These are phyloP conservation scores for Fraxinus sp. DNA, from an alignment of 305 asterid species.

Conservation along the genomic window DNA sequence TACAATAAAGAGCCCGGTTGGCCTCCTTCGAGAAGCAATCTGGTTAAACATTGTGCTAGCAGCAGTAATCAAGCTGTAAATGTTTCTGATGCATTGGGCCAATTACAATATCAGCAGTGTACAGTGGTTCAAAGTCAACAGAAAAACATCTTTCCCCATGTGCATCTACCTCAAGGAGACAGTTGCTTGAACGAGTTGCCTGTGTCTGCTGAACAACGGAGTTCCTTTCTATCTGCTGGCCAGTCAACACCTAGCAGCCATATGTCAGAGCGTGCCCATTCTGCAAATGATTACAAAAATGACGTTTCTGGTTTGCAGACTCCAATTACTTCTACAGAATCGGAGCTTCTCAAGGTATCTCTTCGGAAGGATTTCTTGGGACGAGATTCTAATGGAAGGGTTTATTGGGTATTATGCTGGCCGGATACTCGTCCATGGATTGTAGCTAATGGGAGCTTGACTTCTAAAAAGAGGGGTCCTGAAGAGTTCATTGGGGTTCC, in stretches of 20 bases:
- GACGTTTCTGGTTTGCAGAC: conserved; percentile 55
- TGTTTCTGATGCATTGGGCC: conserved; percentile 19
- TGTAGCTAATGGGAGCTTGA: conserved; percentile 53
- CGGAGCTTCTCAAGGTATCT: conserved; percentile 57
- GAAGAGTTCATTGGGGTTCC: conserved; percentile 46
- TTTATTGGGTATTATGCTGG: conserved; percentile 65
- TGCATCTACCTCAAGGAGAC: conserved; percentile 31
- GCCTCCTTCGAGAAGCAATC: conserved; percentile 33
- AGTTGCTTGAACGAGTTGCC: conserved; percentile 35
- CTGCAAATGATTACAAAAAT: conserved; percentile 33
- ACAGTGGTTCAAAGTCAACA: conserved; percentile 33
- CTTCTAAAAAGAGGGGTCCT: conserved; percentile 38
- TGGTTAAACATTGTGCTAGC: conserved; percentile 23
- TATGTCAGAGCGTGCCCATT: conserved; percentile 19
- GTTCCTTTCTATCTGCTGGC: conserved; percentile 31
- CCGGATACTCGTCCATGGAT: conserved; percentile 62
- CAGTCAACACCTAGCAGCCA: conserved; percentile 33
- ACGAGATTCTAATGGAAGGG: conserved; percentile 79
- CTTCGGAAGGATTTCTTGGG: conserved; percentile 80
- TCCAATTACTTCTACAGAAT: conserved; percentile 57
- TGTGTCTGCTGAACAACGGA: conserved; percentile 28
- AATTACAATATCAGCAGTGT: conserved; percentile 33
- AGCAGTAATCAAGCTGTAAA: conserved; percentile 20
- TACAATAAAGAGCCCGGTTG: conserved; percentile 25
- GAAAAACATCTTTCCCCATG: conserved; percentile 31